These are phyloP conservation scores for Colletotrichum tabaci DNA, from an alignment of 2,329 filamentous ascomycete genomes.

Conservation along the genomic window DNA sequence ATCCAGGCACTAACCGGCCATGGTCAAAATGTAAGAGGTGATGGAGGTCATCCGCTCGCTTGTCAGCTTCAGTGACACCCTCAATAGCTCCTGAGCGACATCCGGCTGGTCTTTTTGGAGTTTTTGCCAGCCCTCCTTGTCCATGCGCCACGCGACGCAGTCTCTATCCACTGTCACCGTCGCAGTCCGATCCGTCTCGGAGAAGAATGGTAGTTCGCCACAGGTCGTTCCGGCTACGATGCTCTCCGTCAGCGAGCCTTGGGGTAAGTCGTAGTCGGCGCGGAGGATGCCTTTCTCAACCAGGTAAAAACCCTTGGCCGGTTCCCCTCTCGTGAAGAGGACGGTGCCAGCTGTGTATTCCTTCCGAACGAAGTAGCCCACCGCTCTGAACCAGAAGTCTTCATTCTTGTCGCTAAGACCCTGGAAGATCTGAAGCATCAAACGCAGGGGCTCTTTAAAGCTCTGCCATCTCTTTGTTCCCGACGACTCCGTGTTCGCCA, in stretches of 20 bases:
- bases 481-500: constrained; percentile 76
- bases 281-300: constrained; percentile 90
- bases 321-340: constrained; percentile 84
- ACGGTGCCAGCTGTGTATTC: constrained; percentile 79
- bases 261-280: constrained; percentile 91
- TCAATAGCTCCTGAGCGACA: constrained; percentile 86
- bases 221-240: constrained; percentile 96
- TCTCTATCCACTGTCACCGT: constrained; percentile 88
- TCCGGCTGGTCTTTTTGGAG: constrained; percentile 82
- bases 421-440: constrained; percentile 96
- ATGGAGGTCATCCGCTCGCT: constrained; percentile 89
- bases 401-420: constrained; percentile 88
- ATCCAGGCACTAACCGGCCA: constrained; percentile 58
- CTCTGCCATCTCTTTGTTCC: constrained; percentile 81
- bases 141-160: constrained; percentile 87
- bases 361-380: constrained; percentile 80
- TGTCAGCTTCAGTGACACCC: constrained; percentile 91
- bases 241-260: constrained; percentile 89
- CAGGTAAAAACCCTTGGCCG: constrained; percentile 88
- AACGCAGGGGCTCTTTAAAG: constrained; percentile 90
- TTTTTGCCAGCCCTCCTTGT: constrained; percentile 77
- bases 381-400: constrained; percentile 93
- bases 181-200: constrained; percentile 87
- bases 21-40: constrained; percentile 69
- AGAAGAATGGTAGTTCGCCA: constrained; percentile 96